Base-by-base conservation (phyloP, 1,139 yeast genomes). In the Debaryomyces psychrophilus region DNA sequence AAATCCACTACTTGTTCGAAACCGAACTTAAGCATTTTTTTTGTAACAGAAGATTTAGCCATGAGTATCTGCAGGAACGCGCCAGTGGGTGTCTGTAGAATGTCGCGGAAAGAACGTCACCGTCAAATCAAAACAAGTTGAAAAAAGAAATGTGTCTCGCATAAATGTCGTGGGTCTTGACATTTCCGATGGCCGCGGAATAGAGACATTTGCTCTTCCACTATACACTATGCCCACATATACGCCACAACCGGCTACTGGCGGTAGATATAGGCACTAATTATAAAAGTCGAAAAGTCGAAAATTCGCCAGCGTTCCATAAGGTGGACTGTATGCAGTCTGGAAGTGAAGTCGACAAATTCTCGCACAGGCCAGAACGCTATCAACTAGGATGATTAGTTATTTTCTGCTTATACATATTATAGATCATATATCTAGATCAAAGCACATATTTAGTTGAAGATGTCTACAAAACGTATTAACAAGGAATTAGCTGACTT, bases 401-500 rank as follows among this genome's bases (percentile, higher is more conserved):
- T 28, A 38, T 28, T 35, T 38, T 20, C 34, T 28, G 20, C 22
- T 29, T 38, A 38, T 38, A 27, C 25, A 38, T 38, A 28, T 28
- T 28, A 38, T 38, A 38, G 41, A 26, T 28, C 17, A 28, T 22
- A 26, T 38, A 22, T 26, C 22, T 25, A 26, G 23, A 26, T 28
- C 25, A 18, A 41, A 34, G 34, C 31, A 34, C 26, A 26, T 17
- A 34, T 23, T 15, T 22, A 34, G 27, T 38, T 37, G 37, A 50
- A 38, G 34, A 89, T 89, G 96, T 90, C 96, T 61, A 81, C 84
- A 64, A 92, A 92, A 76, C 92, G 98, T 82, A 90, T 92, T 65
- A 89, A 89, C 76, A 92, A 92, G 76, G 98, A 92, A 76, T 82
- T 92, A 64, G 86, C 87, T 60, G 98, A 92, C 73, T 81, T 92